Conservation (phyloP, 495 filamentous ascomycete species). For the Trichoderma reesei region DNA sequence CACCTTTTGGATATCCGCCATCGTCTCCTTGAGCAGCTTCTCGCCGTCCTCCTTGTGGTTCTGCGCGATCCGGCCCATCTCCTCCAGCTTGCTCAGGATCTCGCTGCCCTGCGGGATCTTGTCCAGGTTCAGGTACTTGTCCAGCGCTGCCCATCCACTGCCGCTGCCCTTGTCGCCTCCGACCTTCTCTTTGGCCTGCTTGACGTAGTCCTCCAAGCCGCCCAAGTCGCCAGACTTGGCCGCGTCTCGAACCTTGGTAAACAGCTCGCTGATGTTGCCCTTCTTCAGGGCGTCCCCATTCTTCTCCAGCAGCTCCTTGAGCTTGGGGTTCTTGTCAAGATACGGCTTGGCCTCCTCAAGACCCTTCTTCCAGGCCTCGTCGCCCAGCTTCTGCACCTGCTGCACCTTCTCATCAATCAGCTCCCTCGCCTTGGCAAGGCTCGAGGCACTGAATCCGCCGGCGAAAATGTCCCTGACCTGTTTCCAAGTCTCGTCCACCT, state of each 20-base stretch:
- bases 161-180: conserved; percentile 32
- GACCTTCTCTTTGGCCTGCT: conserved; percentile 42
- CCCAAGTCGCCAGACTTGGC: conserved; percentile 44
- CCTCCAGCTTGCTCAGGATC: conserved; percentile 45
- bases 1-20: conserved; percentile 40
- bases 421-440: conserved; percentile 42
- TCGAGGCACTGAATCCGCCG: conserved; percentile 39
- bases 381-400: conserved; percentile 49
- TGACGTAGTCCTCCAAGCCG: conserved; percentile 49
- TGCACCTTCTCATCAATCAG: conserved; percentile 56
- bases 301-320: conserved; percentile 53
- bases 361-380: conserved; percentile 55
- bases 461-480: conserved; percentile 47
- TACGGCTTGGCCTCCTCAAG: conserved; percentile 50
- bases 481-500: conserved; percentile 55
- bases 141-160: conserved; percentile 25
- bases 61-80: conserved; percentile 43
- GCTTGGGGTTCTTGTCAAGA: conserved; percentile 55
- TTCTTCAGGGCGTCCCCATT: conserved; percentile 51
- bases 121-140: conserved; percentile 40
- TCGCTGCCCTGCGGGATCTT: conserved; percentile 41
- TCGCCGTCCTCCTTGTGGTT: conserved; percentile 52
- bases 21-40: conserved; percentile 49
- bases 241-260: conserved; percentile 42
- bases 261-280: conserved; percentile 46